phyloP scores from a whole-genome alignment of 148 eudicot species.

The Rhododendron griersonianum region DNA sequence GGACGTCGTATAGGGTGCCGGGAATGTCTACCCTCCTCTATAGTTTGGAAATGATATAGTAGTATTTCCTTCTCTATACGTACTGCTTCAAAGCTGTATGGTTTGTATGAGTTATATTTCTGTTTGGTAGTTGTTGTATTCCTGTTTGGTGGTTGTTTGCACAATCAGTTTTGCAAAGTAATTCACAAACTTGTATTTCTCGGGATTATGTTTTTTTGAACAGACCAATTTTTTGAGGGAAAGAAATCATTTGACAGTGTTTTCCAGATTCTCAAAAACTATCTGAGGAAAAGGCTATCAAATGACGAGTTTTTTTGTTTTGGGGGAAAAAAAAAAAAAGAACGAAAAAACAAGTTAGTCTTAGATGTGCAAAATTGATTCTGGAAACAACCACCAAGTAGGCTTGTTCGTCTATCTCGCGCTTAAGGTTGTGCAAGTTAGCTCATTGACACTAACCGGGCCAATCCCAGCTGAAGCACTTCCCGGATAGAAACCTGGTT shows the following conservation, averaged over 20 bases:
- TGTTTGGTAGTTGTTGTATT: neutral
- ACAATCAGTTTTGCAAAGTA: neutral
- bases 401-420: conserved; percentile 7
- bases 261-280: neutral
- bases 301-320: neutral
- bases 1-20: neutral
- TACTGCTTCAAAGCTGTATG: neutral
- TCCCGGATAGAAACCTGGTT: conserved; percentile 15
- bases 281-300: neutral
- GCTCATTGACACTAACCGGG: conserved; percentile 5
- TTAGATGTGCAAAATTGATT: neutral
- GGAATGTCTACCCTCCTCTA: neutral
- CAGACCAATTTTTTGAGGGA: neutral
- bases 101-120: neutral
- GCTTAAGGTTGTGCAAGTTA: conserved; percentile 18
- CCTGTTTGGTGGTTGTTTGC: neutral
- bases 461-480: neutral
- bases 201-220: neutral
- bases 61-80: neutral
- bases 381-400: neutral
- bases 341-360: neutral
- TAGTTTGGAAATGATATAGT: neutral
- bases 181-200: neutral
- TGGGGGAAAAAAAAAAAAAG: too few species aligned
- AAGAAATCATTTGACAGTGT: neutral